A percentile compares a stretch with the other conserved stretches of the same genome.
Evolutionary conservation across 2,329 filamentous ascomycete species (phyloP).

Genomic region (Neurospora crassa): DNA sequence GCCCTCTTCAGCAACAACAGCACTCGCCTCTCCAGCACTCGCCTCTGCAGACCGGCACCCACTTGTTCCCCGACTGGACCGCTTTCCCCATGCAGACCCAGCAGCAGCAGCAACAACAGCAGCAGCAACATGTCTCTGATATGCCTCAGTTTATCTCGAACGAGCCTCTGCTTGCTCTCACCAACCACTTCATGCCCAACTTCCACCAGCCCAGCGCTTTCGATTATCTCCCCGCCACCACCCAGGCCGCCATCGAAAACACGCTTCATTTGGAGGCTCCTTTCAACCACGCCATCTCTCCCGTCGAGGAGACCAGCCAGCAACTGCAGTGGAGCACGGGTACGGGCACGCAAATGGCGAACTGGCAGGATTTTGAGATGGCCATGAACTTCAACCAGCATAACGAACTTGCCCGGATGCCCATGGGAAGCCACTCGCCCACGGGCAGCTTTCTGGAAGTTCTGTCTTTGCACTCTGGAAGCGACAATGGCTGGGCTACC

Average conservation of each 20-base stretch:
- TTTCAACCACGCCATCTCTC: conserved; percentile 45
- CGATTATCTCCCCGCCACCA: conserved; percentile 52
- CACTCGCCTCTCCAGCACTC: conserved; percentile 33
- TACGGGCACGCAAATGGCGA: conserved; percentile 39
- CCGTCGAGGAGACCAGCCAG: conserved; percentile 45
- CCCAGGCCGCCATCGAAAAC: conserved; percentile 54
- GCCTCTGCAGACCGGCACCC: conserved; percentile 41
- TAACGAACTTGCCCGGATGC: conserved; percentile 35
- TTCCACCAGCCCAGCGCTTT: conserved; percentile 44
- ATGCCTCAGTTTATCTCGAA: conserved; percentile 48
- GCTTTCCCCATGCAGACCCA: conserved; percentile 33
- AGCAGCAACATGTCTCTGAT: conserved; percentile 28
- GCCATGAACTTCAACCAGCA: conserved; percentile 37
- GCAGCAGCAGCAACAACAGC: conserved; percentile 20
- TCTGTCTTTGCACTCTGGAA: conserved; percentile 68
- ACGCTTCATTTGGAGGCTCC: conserved; percentile 52
- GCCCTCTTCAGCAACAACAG: conserved; percentile 38
- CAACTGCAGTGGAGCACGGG: conserved; percentile 52
- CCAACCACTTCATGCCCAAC: conserved; percentile 37
- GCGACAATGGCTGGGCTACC: conserved; percentile 79
- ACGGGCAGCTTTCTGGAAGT: conserved; percentile 79
- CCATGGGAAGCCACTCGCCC: conserved; percentile 55
- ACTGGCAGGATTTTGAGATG: conserved; percentile 72
- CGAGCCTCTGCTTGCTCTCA: conserved; percentile 43
- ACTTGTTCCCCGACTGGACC: conserved; percentile 46